Base-by-base conservation (phyloP, 169 alveolate genomes). In the Eimeria sp. region DNA sequence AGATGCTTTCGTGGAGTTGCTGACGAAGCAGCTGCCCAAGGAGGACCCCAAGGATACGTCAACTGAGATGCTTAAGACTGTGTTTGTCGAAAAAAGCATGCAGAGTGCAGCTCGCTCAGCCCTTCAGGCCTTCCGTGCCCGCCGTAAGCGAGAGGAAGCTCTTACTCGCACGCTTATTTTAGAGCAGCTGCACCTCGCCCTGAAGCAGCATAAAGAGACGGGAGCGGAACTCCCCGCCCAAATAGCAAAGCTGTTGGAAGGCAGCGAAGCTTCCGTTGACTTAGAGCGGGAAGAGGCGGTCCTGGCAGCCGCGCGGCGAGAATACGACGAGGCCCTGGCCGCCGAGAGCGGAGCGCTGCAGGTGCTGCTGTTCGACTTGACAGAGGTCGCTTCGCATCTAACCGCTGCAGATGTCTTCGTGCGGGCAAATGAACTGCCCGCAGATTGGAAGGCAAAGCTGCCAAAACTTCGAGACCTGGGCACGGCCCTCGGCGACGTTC, bases 11-110 rank as follows among this genome's bases (percentile, higher is more conserved):
- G 14, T 49, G 27, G 89, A 49, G 49, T 54, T 80, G 14, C 6
- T 80, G n/a, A 80, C 68, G 6, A 80, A 80, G 89, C 52, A 10
- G 71, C 49, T 80, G 49, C 54, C 89, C 6, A 80, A 80, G 52
- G 72, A 46, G 27, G 62, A 56, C 64, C 71, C 49, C 16, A 56
- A 49, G 52, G 14, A 20, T 8, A n/a, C 3, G 72, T 76, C 64
- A 9, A 80, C 89, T 4, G 89, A 80, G 27, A 10, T 16, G 10
- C 58, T 80, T 8, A 37, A 56, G n/a, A 23, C 89, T 33, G 16
- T 14, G 14, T 0, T 54, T 13, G 13, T 52, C 20, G 71, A 52
- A 43, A 80, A 30, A 49, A 43, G 25, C n/a, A 80, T 46, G 30
- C 89, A 80, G 46, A 33, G 49, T 9, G 30, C 37, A 16, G 52